These are phyloP conservation scores for Dalbergia cultrata DNA, from an alignment of 306 rosid genomes.

Conservation along the genomic window DNA sequence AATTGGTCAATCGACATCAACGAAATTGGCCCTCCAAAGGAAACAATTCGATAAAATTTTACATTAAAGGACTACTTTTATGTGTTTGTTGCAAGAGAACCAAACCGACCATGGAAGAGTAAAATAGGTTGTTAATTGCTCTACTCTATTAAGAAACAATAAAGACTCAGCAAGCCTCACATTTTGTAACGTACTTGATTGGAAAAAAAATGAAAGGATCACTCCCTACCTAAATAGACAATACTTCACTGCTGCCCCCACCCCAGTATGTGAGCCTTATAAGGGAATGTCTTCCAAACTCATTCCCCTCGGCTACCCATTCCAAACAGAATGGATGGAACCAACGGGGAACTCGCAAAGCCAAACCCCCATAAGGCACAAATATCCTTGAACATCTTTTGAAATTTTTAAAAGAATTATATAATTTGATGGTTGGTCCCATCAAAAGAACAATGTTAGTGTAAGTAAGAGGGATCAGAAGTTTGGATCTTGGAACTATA, in stretches of 20 bases:
- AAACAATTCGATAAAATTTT: not conserved
- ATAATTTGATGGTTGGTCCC: not conserved
- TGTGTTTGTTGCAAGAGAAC: not conserved
- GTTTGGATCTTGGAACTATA: not conserved
- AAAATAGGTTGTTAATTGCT: not conserved
- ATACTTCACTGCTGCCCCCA: not conserved
- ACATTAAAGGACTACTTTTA: not conserved
- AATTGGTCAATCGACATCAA: not conserved
- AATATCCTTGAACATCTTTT: not conserved
- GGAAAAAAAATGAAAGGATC: not conserved
- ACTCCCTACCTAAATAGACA: not conserved
- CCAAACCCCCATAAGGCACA: not conserved
- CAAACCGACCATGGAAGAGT: not conserved
- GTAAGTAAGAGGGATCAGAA: not conserved
- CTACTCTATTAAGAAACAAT: too few relatives aligned
- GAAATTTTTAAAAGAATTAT: not conserved
- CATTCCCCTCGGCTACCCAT: not conserved
- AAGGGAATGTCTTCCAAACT: not conserved
- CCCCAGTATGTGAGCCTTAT: not conserved
- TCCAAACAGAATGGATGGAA: not conserved
- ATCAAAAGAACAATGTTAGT: not conserved
- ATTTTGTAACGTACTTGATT: not conserved
- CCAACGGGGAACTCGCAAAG: not conserved
- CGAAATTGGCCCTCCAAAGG: not conserved
- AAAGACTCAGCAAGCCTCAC: not conserved